phyloP scores from a whole-genome alignment of 371 early-diverging fungal species.

The Actinomortierella wolfii region DNA sequence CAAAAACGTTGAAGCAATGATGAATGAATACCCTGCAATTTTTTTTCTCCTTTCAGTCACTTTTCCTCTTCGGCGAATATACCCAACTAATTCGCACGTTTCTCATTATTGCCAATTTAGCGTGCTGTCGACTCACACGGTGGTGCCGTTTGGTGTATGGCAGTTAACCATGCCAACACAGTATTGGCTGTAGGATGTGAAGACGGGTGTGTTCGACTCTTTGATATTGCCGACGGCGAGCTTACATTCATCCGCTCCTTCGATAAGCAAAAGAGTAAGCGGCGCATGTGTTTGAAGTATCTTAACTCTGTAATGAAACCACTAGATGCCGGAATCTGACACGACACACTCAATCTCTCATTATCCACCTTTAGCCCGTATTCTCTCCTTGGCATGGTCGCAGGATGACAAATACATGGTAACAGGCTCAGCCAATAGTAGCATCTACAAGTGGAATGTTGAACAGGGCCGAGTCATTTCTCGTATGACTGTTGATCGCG shows the following conservation, averaged over 20 bases:
- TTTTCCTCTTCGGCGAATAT: background rate
- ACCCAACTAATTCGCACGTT: background rate
- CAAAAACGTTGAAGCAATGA: background rate
- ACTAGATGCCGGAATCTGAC: no score
- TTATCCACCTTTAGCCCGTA: conserved; percentile 54
- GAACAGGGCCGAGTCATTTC: conserved; percentile 56
- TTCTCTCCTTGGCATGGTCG: conserved; percentile 88
- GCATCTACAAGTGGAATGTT: conserved; percentile 77
- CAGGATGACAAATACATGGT: conserved; percentile 73
- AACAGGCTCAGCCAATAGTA: conserved; percentile 85
- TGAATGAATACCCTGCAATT: background rate
- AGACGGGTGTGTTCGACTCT: conserved; percentile 89
- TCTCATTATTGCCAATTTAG: conserved; percentile 26
- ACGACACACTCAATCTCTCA: no score
- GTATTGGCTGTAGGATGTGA: conserved; percentile 91
- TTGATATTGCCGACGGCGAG: conserved; percentile 76
- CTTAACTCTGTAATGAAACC: background rate
- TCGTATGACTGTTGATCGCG: conserved; percentile 76
- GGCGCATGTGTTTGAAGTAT: background rate
- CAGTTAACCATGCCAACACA: conserved; percentile 77
- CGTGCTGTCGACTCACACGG: conserved; percentile 79
- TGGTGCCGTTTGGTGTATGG: conserved; percentile 94
- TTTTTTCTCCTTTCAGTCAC: background rate
- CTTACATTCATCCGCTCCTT: conserved; percentile 73
- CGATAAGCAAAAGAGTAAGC: conserved; percentile 67